Base-by-base conservation (phyloP, 2,329 filamentous ascomycete genomes). In the Apiospora sp. region DNA sequence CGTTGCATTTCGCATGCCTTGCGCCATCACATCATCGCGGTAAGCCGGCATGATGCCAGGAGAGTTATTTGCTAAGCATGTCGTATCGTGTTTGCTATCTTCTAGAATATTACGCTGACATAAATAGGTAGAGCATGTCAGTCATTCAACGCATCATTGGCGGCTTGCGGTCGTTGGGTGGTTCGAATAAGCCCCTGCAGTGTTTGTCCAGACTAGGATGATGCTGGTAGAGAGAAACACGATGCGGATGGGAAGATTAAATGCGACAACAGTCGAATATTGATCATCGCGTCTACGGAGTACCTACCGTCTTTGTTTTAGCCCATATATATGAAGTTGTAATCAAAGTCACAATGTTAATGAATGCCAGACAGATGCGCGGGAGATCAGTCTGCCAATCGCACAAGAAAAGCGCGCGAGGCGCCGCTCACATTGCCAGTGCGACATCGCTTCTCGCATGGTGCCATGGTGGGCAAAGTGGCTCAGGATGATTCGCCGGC, bases 381-480 rank as follows among this genome's bases (percentile, higher is more conserved):
- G n/a, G 24, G 30, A 58, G 14, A 58, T 27, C 16, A 34, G 51
- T 58, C 27, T 30, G 27, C 27, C 27, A 30, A 30, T 30, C 27
- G 51, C 51, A 58, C 8, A 37, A n/a, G 54, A 61, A 61, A 61
- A 61, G 54, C 54, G 54, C 30, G 54, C 16, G 16, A 61, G 54
- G 54, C 54, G 54, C 54, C 7, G 54, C 54, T n/a, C 54, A 37
- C 4, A 37, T 61, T 61, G 2, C 54, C 16, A 61, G 30, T 61
- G 54, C 30, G 54, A 61, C 54, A n/a, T 61, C 54, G 54, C 54
- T 61, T 61, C 51, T 58, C 34, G 13, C 27, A 16, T 61, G 16
- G 54, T 61, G 14, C 54, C 16, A 30, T 58, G 51, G 27, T 30
- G 8, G 24, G 13, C 51, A 19, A 58, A 34, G 14, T 30, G 51